Evolutionary conservation across 75 land plant genomes (phyloP).

Genomic region (Picea glauca): DNA sequence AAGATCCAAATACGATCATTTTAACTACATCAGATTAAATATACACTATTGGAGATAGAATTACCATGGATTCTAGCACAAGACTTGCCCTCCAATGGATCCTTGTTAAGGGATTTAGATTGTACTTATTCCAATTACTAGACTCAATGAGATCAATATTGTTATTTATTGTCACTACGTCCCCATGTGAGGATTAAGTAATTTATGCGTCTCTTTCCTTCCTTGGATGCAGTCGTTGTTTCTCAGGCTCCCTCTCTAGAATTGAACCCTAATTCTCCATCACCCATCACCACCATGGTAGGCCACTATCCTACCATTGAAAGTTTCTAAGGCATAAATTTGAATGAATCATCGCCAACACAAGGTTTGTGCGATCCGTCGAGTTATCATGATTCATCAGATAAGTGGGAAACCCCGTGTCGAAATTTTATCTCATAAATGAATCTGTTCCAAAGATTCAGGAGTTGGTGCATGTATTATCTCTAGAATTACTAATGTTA

Average conservation of each 20-base stretch:
- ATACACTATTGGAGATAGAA: slow-evolving; percentile 47
- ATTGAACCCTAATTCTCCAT: slow-evolving; percentile 48
- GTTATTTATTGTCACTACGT: slow-evolving; percentile 56
- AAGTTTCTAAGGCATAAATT: slow-evolving; percentile 48
- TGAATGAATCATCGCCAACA: slow-evolving; percentile 40
- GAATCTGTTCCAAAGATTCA: background rate
- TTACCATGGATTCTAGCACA: slow-evolving; percentile 36
- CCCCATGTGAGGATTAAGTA: slow-evolving; percentile 41
- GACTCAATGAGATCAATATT: slow-evolving; percentile 33
- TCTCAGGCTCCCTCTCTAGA: slow-evolving; percentile 43
- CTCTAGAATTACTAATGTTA: too few relatives aligned
- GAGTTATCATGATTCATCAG: slow-evolving; percentile 44
- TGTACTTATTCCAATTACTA: slow-evolving; percentile 49
- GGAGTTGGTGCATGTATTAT: too few relatives aligned
- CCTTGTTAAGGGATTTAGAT: slow-evolving; percentile 40
- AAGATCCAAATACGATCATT: slow-evolving; percentile 38
- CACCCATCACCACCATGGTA: slow-evolving; percentile 43
- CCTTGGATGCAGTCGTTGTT: slow-evolving; percentile 48
- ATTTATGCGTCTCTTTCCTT: slow-evolving; percentile 28
- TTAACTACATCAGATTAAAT: slow-evolving; percentile 46
- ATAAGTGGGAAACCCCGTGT: too few relatives aligned
- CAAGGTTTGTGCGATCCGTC: slow-evolving; percentile 27
- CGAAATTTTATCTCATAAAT: too few relatives aligned
- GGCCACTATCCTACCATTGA: slow-evolving; percentile 43
- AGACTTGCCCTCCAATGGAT: slow-evolving; percentile 51